Base-by-base conservation (phyloP, 306 rosid species). In the Lathyrus sativus region DNA sequence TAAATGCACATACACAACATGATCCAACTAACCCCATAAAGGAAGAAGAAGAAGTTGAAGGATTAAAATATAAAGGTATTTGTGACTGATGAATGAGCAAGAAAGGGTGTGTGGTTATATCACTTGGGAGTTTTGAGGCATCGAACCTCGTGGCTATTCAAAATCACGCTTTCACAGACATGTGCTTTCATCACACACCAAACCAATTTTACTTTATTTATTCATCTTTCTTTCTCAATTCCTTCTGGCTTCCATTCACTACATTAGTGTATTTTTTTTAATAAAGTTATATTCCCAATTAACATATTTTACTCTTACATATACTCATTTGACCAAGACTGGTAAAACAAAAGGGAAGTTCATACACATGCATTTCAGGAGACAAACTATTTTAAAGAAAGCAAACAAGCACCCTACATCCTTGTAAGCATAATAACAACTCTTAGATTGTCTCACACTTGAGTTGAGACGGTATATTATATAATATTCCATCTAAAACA, bases 121-220 rank as follows among this genome's bases (percentile, higher is more conserved):
- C 85, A 78, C 72, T 51, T 53, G 75, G 78, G 61, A 54, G 57
- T 61, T 62, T 38, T 74, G 73, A 73, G 56, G 62, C 69, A 51
- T 74, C 68, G 38, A 60, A 61, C 76, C 74, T 48, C 77, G 48
- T 65, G 80, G 70, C 38, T 64, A 22, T 71, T 70, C 73, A 72
- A 80, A 78, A 80, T 76, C 82, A 77, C 72, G 61, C 62, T 64
- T 70, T 28, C 77, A 43, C 72, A 24, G 76, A 39, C 80, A 53
- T 15, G 24, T 12, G 35, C 50, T 44, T 63, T 48, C 69, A 35
- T 46, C 67, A 74, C 62, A 60, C 28, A 77, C 63, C 56, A 33
- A 38, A 60, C 73, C 75, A 45, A 3, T 24, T 65, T 83, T 65
- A 46, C 74, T 80, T 84, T 24, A 2, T 56, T 56, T 28, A 3